These are phyloP conservation scores for Sarcocystis neurona DNA, from an alignment of 169 alveolate species.

Conservation along the genomic window DNA sequence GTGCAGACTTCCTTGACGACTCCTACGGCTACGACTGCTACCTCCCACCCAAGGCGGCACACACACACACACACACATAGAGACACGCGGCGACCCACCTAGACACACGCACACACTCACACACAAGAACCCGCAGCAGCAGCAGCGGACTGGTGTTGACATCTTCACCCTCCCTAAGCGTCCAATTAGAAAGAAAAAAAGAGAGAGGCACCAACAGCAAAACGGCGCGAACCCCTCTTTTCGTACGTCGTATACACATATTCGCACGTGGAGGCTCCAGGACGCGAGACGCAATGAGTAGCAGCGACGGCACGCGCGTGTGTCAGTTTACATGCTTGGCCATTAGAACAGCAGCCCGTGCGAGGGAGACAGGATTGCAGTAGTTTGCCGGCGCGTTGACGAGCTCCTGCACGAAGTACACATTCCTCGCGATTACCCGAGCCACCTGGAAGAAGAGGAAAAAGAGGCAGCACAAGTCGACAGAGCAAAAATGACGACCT, in stretches of 20 bases:
- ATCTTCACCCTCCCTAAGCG: too few species aligned
- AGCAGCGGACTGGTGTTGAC: too few species aligned
- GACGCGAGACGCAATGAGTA: too few species aligned
- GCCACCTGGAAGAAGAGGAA: conserved; percentile 35
- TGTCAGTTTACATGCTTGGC: conserved; percentile 62
- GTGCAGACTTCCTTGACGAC: too few species aligned
- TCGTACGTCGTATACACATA: neutral
- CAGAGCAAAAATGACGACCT: neutral
- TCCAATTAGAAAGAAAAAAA: neutral
- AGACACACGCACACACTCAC: too few species aligned
- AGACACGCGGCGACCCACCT: too few species aligned
- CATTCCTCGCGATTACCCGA: conserved; percentile 35
- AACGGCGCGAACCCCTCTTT: neutral
- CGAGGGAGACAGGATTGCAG: conserved; percentile 62
- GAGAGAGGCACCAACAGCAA: neutral
- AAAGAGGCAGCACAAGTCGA: neutral
- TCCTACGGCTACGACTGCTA: too few species aligned
- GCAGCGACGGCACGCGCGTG: too few species aligned
- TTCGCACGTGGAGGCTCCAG: too few species aligned
- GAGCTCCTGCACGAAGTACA: conserved; percentile 59
- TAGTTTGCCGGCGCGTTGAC: conserved; percentile 68
- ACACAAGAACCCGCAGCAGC: too few species aligned
- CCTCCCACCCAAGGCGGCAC: too few species aligned
- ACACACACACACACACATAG: too few species aligned
- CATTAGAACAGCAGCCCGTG: conserved; percentile 57